Base-by-base conservation (phyloP, 108 stramenopile species). In the Pseudonitzschia multiseries region DNA sequence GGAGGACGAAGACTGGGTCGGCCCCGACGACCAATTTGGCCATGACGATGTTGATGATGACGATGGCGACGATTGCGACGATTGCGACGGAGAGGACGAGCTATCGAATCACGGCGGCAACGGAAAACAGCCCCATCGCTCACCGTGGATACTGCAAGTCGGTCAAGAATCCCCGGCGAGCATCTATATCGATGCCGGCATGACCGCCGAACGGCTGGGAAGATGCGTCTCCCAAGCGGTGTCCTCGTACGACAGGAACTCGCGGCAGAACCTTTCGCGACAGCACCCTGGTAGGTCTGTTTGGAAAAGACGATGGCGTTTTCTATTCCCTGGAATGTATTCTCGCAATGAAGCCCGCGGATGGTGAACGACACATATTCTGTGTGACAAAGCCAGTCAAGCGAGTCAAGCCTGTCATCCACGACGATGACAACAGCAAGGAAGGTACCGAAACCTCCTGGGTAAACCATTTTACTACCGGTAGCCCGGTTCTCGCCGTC, bases 241-340 rank as follows among this genome's bases (percentile, higher is more conserved):
- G 17, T 67, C 61, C 3, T 26, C 57, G 15, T 27, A 59, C 26
- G 57, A 59, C 29, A 17, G 26, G 17, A 59, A 17, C 29, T 3
- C 29, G n/a, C n/a, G n/a, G n/a, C n/a, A n/a, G n/a, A 59, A 59
- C 20, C 50, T 8, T 3, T 10, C 4, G 52, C 32, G 15, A 22
- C 54, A 26, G 2, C 13, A 36, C 0, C 17, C 10, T 62, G 32
- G 61, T 33, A 63, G 78, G 78, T n/a, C 59, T 79, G 0, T 79
- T 79, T 64, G 69, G 59, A 27, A 67, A 68, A 29, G 31, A 57
- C 46, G 72, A 73, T 52, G 27, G 68, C 2, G 51, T 73, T 15
- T 79, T 79, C 48, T 53, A 69, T 73, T 61, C 72, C 17, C 60
- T 79, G 32, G 44, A 68, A 61, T 51, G 52, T n/a, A 69, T 79